phyloP scores from a whole-genome alignment of 139 green algal species.

The Micractinium sp. region DNA sequence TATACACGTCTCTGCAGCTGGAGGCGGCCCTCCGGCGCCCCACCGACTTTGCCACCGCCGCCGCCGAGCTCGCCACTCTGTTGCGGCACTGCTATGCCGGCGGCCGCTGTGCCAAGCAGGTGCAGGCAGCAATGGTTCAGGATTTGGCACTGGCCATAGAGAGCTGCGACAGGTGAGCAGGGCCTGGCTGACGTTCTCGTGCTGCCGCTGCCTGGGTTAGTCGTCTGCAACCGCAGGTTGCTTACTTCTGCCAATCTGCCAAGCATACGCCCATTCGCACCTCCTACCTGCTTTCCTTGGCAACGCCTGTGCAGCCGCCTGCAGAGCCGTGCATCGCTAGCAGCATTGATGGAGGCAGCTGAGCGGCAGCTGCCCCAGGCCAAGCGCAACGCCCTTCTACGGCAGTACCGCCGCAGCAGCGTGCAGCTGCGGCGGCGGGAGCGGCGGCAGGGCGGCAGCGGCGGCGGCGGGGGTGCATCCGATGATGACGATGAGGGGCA shows the following conservation, averaged over 20 bases:
- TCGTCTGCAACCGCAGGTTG: not conserved
- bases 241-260: not conserved
- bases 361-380: slow-evolving; percentile 19
- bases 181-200: not conserved
- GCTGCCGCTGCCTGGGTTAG: not conserved
- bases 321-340: slow-evolving; percentile 16
- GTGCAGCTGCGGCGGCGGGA: not conserved
- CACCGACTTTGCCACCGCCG: not conserved
- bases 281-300: not conserved
- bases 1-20: not conserved
- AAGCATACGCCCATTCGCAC: not conserved
- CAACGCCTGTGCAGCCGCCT: slow-evolving; percentile 7
- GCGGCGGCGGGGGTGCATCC: not conserved
- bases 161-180: slow-evolving; percentile 1
- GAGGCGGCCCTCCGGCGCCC: not conserved
- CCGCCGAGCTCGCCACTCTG: not conserved
- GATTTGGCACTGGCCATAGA: not conserved
- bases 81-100: not conserved
- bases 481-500: not conserved
- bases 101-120: slow-evolving; percentile 10
- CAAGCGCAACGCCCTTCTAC: slow-evolving; percentile 18
- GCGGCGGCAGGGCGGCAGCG: not conserved
- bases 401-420: not conserved
- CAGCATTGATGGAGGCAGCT: slow-evolving; percentile 4
- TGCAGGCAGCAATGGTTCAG: not conserved